These are phyloP conservation scores for Protomyces inundatus DNA, from an alignment of 1,139 yeast species.

Conservation along the genomic window DNA sequence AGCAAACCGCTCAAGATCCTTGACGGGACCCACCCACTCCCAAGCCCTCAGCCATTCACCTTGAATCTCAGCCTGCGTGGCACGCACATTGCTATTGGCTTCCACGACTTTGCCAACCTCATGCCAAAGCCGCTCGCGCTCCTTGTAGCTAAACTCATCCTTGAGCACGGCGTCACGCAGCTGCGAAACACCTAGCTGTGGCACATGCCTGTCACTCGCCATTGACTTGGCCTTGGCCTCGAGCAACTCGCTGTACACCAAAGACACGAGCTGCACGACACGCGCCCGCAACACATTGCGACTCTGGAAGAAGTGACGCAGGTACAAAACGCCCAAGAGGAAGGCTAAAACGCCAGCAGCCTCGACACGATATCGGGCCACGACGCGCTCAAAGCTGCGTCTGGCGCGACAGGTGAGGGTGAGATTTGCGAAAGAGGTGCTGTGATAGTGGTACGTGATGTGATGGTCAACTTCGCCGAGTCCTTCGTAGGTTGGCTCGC, in stretches of 20 bases:
- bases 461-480: slow-evolving; percentile 8
- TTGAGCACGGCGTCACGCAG: slow-evolving; percentile 63
- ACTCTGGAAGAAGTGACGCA: slow-evolving; percentile 15
- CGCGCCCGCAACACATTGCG: neutral
- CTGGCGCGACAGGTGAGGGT: slow-evolving; percentile 38
- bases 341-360: slow-evolving; percentile 31
- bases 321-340: neutral
- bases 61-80: slow-evolving; percentile 60
- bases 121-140: slow-evolving; percentile 57
- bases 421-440: slow-evolving; percentile 40
- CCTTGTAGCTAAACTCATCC: slow-evolving; percentile 44
- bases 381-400: slow-evolving; percentile 34
- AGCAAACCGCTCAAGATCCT: neutral
- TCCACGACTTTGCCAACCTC: slow-evolving; percentile 58
- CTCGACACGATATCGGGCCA: slow-evolving; percentile 38
- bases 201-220: slow-evolving; percentile 12
- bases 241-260: slow-evolving; percentile 14
- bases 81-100: slow-evolving; percentile 56
- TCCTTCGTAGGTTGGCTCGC: slow-evolving; percentile 5
- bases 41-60: slow-evolving; percentile 87
- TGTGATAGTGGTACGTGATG: slow-evolving; percentile 35
- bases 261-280: slow-evolving; percentile 10
- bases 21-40: slow-evolving; percentile 61
- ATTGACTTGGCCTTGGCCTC: slow-evolving; percentile 6
- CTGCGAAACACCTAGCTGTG: slow-evolving; percentile 48